These are phyloP conservation scores for Euphorbia peplus DNA, from an alignment of 345 rosid species.

Conservation along the genomic window DNA sequence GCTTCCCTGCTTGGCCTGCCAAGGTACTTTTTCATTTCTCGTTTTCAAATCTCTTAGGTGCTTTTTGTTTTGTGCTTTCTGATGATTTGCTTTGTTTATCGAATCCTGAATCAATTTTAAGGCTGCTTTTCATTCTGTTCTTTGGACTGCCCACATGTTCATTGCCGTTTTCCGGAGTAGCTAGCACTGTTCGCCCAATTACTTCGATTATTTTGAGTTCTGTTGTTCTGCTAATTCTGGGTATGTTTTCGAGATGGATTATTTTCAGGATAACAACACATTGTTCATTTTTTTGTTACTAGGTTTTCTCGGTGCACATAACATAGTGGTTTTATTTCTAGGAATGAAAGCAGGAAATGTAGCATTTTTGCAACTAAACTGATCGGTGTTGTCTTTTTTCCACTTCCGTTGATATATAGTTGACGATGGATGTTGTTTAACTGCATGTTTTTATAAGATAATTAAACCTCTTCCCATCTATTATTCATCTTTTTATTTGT, in stretches of 20 bases:
- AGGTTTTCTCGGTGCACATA: not conserved
- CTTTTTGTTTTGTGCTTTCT: not conserved
- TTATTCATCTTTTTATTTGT: not conserved
- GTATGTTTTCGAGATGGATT: not conserved
- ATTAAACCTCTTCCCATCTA: not conserved
- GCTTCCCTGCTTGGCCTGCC: conserved; percentile 97
- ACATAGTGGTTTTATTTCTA: not conserved
- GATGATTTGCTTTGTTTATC: not conserved
- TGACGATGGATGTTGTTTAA: not conserved
- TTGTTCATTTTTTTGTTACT: not conserved
- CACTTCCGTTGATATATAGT: not conserved
- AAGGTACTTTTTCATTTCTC: conserved; percentile 42
- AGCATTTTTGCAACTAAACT: not conserved
- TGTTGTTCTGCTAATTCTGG: not conserved
- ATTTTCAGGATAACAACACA: not conserved
- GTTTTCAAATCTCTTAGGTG: conserved; percentile 1
- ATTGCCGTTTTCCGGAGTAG: not conserved
- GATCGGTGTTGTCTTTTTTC: not conserved
- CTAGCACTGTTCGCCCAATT: not conserved
- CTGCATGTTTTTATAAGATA: too few species aligned
- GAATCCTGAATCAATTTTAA: not conserved
- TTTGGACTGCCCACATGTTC: not conserved
- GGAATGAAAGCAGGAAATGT: not conserved
- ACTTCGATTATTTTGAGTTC: not conserved
- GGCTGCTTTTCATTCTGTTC: not conserved